Evolutionary conservation across 768 basidiomycete genomes (phyloP), one percentile per base, ranked within the genome.

Genomic region (Termitomyces sp.): DNA sequence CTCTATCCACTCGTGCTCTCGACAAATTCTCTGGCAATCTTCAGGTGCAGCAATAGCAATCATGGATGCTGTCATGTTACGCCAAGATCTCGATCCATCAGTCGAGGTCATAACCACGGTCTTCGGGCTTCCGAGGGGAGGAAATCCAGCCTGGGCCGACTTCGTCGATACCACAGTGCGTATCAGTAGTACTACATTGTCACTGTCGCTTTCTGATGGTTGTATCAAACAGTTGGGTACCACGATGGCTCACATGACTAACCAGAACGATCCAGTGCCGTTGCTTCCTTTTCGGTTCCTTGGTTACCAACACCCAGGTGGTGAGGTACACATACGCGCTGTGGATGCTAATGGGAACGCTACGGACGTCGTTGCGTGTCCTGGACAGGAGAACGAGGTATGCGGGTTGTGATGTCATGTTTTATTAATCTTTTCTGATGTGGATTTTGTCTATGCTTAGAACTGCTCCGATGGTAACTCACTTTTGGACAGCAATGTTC

Each of bases 71-170:
- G 64, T 74, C 43, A 68, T 76, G 66, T 68, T 80, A 49, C 68
- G 66, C 35, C 64, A 68, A 58, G 57, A 67, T n/a, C 71, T 79
- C 38, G 67, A 68, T 45, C 51, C 71, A 11, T 68, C 68, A 31
- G 60, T 74, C 19, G n/a, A 60, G 4, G 61, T 79, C 55, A 68
- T 59, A 3, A 69, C 74, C 1, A 69, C 69, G 14, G 68, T 71
- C 31, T 78, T 73, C 51, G 77, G 77, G n/a, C 68, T 75, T 21
- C 79, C 78, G 0, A 68, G 78, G 11, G 73, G 73, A 33, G 78
- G 78, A 1, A 76, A 80, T 64, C 63, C 73, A 55, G 73, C 63
- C 3, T 78, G 73, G 67, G 78, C 78, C 1, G 60, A 76, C 56
- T 72, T 74, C 53, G 66, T 78, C 35, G 77, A 78, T 55, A 58